Evolutionary conservation across 495 filamentous ascomycete species (phyloP).

Genomic region (Neurospora sp.): DNA sequence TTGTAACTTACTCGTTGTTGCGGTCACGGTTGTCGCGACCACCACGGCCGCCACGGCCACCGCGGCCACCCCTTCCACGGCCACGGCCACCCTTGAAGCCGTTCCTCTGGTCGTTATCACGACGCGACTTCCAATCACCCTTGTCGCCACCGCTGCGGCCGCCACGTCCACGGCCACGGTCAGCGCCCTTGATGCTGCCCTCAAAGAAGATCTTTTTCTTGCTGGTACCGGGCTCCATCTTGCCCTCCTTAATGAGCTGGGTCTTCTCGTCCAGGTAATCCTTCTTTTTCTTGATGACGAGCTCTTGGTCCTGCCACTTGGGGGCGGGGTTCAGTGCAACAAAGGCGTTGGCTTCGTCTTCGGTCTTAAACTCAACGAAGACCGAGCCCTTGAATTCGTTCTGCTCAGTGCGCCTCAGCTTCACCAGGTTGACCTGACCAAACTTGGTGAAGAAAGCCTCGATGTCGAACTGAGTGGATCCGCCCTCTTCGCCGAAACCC

Average conservation of each 20-base stretch:
- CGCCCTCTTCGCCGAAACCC: constrained; percentile 74
- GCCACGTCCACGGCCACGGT: constrained; percentile 18
- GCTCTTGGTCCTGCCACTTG: constrained; percentile 60
- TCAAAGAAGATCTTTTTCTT: constrained; percentile 21
- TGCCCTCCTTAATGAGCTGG: constrained; percentile 63
- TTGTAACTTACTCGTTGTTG: constrained; percentile 18
- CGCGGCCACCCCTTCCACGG: constrained; percentile 31
- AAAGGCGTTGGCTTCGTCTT: constrained; percentile 68
- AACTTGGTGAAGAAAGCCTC: constrained; percentile 81
- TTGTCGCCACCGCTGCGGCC: constrained; percentile 19
- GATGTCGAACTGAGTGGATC: constrained; percentile 78
- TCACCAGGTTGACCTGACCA: constrained; percentile 72
- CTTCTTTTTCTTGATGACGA: constrained; percentile 74
- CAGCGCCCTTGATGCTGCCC: constrained; percentile 22
- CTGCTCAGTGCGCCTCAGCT: constrained; percentile 63
- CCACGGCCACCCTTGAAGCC: constrained; percentile 42
- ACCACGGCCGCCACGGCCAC: constrained; percentile 32
- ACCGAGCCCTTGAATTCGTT: constrained; percentile 84
- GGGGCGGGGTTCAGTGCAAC: constrained; percentile 70
- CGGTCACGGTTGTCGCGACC: constrained; percentile 25
- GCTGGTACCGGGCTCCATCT: constrained; percentile 42
- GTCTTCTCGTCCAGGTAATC: constrained; percentile 76
- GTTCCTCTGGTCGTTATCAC: constrained; percentile 53
- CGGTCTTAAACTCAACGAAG: constrained; percentile 79
- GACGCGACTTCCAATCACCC: constrained; percentile 56